Conservation (phyloP, 1,284 basidiomycete species). For the Ustilago lituana region DNA sequence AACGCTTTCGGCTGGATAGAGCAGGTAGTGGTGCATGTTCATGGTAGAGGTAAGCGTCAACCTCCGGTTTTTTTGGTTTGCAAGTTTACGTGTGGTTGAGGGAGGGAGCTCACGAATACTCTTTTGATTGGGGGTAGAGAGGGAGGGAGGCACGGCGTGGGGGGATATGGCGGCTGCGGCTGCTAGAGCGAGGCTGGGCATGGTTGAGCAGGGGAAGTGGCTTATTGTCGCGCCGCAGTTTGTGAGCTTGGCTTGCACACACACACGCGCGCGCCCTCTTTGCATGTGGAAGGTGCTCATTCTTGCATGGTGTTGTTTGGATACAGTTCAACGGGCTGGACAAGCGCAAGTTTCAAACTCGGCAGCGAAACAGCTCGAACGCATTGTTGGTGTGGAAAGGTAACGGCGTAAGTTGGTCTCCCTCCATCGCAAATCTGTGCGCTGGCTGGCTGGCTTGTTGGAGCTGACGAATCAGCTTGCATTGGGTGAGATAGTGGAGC, state of each 20-base stretch:
- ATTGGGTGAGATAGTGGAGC: slow-evolving; percentile 46
- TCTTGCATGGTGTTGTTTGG: not conserved
- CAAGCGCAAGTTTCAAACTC: slow-evolving; percentile 31
- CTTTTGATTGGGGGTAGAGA: not conserved
- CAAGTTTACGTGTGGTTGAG: too few species aligned
- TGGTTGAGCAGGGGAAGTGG: not conserved
- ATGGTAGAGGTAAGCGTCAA: slow-evolving; percentile 31
- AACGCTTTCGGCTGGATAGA: too few species aligned
- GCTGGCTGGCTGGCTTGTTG: too few species aligned
- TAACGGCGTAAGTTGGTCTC: slow-evolving; percentile 29
- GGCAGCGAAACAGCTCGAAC: too few species aligned
- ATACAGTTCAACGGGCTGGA: slow-evolving; percentile 46
- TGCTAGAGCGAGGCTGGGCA: slow-evolving; percentile 2
- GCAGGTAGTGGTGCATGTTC: slow-evolving; percentile 21
- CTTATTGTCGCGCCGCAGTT: slow-evolving; percentile 24
- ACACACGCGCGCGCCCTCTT: too few species aligned
- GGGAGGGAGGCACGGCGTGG: slow-evolving; percentile 11
- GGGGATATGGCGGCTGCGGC: slow-evolving; percentile 9
- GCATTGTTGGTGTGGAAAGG: slow-evolving; percentile 39
- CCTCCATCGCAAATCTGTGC: too few species aligned
- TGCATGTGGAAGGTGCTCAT: too few species aligned
- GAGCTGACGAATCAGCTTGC: too few species aligned
- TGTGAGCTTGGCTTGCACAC: too few species aligned
- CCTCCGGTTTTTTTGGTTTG: too few species aligned
- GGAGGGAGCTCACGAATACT: too few species aligned